Base-by-base conservation (phyloP, 305 asterid genomes). In the Solanum hybrid region DNA sequence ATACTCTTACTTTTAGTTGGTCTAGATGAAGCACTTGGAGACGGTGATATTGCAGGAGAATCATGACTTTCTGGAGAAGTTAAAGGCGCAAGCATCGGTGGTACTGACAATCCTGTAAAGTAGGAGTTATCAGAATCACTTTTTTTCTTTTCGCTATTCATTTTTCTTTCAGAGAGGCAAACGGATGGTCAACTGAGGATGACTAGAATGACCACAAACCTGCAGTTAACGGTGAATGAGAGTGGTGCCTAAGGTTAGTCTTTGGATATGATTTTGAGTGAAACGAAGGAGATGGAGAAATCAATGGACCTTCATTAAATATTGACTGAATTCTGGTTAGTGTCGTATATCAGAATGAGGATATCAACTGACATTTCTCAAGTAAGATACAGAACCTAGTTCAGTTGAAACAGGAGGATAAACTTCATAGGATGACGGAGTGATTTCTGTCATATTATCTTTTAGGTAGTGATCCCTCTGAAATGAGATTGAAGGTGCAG, bases 351-450 rank as follows among this genome's bases (percentile, higher is more conserved):
- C 84, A 73, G 22, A 36, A 86, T 82, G 36, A 88, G 35, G 14
- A 86, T 17, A 88, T 40, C 72, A 79, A 79, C 77, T 12, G 71
- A 64, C 26, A 88, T 56, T 42, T 56, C 56, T 31, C 36, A 82
- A 46, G 72, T 34, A 51, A 51, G 79, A 89, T 87, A 88, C 46
- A 79, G 20, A 56, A 96, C 98, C 97, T 94, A 79, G 90, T 87
- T 84, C 85, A 78, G 91, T 66, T 84, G 95, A 93, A 92, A 93
- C 88, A 13, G 93, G 98, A 94, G 95, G 95, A 89, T 92, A 88
- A 91, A 86, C 86, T 60, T 85, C 91, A 88, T 90, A 85, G 22
- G 90, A 69, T 86, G 85, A 86, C n/a, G 94, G 98, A 91, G 97
- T 91, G 92, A 92, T 94, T 77, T 94, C 37, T 75, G 80, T 90